Conservation (phyloP, 2,329 filamentous ascomycete genomes). For the Pseudocercospora eumusae region DNA sequence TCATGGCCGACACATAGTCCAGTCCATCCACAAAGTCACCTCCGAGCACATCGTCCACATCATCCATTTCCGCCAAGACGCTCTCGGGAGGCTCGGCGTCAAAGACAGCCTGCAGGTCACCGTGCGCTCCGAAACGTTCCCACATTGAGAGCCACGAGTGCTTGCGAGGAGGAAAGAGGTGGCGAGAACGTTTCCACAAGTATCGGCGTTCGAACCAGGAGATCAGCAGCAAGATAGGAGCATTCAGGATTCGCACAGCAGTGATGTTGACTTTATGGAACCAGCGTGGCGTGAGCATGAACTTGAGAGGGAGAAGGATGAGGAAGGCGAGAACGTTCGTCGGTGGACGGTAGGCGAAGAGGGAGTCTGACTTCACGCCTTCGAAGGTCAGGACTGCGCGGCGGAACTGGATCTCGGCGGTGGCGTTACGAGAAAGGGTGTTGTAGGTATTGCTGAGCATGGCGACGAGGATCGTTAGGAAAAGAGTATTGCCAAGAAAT, state of each 20-base stretch:
- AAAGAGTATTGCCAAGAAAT: constrained; percentile 82
- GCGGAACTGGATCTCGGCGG: constrained; percentile 81
- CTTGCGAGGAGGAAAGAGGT: constrained; percentile 40
- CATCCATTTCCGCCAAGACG: constrained; percentile 51
- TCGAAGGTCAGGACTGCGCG: constrained; percentile 79
- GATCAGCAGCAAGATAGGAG: constrained; percentile 72
- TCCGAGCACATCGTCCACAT: constrained; percentile 51
- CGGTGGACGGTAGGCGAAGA: constrained; percentile 79
- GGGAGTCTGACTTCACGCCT: constrained; percentile 79
- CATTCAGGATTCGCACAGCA: constrained; percentile 71
- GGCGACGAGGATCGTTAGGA: constrained; percentile 84
- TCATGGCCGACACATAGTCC: constrained; percentile 34
- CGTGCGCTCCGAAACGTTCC: constrained; percentile 69
- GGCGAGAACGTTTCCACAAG: constrained; percentile 58
- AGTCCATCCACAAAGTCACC: constrained; percentile 44
- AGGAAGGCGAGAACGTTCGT: constrained; percentile 80
- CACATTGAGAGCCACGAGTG: constrained; percentile 57
- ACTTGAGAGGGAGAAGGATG: constrained; percentile 74
- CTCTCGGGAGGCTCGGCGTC: constrained; percentile 67
- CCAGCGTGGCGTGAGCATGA: constrained; percentile 76
- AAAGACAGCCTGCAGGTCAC: constrained; percentile 72
- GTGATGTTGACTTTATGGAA: constrained; percentile 89
- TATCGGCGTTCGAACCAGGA: constrained; percentile 68
- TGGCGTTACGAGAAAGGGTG: constrained; percentile 73
- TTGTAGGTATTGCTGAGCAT: constrained; percentile 84